Conservation (phyloP, 225 moss, liverwort and hornwort genomes). For the Antitrichia curtipendula region DNA sequence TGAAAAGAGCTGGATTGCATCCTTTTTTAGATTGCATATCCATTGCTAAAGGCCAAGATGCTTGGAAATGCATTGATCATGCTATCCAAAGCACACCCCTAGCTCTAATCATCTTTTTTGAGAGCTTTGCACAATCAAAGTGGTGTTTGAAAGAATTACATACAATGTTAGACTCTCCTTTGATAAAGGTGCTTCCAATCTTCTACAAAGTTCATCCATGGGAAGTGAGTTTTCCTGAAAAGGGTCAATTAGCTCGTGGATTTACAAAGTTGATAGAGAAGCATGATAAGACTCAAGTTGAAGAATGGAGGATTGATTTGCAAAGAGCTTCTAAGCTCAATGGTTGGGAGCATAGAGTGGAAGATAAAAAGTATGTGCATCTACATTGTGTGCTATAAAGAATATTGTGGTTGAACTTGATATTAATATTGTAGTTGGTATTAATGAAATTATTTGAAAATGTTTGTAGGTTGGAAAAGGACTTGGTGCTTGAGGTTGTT, state of each 20-base stretch:
- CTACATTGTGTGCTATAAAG: accelerated
- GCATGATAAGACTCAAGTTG: accelerated
- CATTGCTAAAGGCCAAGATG: too few species aligned
- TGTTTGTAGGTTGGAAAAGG: not conserved
- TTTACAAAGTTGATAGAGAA: accelerated
- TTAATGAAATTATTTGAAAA: not conserved
- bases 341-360: not conserved
- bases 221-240: not conserved
- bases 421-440: accelerated
- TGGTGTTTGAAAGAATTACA: too few species aligned
- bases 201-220: not conserved
- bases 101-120: too few species aligned
- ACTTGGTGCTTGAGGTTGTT: not conserved
- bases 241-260: accelerated
- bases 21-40: too few species aligned
- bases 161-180: not conserved
- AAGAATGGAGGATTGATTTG: not conserved
- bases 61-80: too few species aligned
- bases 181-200: not conserved
- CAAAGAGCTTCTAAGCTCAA: not conserved
- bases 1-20: not conserved
- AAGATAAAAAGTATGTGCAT: not conserved
- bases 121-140: too few species aligned
- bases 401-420: not conserved
- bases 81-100: too few species aligned